These are phyloP conservation scores for Syzygium malaccense DNA, from an alignment of 441 rosid genomes.

Conservation along the genomic window DNA sequence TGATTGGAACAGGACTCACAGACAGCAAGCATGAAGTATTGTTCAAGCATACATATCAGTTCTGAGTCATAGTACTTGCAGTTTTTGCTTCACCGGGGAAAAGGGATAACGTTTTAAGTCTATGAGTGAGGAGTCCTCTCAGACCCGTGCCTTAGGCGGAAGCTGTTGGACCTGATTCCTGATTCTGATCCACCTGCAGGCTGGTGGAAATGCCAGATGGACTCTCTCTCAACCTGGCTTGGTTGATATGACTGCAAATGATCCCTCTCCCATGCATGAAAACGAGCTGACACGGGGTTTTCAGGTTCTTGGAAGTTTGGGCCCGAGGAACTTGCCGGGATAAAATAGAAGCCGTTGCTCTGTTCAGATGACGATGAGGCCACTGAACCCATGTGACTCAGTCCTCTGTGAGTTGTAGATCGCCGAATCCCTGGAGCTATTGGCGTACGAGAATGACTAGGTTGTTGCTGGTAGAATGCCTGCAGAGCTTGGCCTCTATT, in stretches of 20 bases:
- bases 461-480: constrained; percentile 88
- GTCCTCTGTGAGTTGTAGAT: constrained; percentile 47
- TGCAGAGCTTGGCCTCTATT: constrained; percentile 90
- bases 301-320: constrained; percentile 55
- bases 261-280: constrained; percentile 77
- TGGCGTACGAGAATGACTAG: constrained; percentile 46
- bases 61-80: constrained; percentile 19
- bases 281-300: constrained; percentile 26
- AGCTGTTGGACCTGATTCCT: constrained; percentile 33
- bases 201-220: constrained; percentile 56
- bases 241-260: constrained; percentile 43
- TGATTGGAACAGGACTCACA: constrained; percentile 9
- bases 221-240: constrained; percentile 66
- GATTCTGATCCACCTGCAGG: constrained; percentile 37
- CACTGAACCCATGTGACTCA: constrained; percentile 44
- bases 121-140: constrained; percentile 54
- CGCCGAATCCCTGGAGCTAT: constrained; percentile 43
- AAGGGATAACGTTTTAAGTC: constrained; percentile 5
- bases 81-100: constrained; percentile 30
- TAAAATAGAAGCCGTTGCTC: constrained; percentile 57
- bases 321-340: constrained; percentile 45
- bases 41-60: constrained; percentile 38
- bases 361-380: constrained; percentile 70
- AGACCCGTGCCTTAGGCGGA: constrained; percentile 73
- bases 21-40: constrained; percentile 28